Base-by-base conservation (phyloP, 352 stramenopile species). In the Pythium monospermum region DNA sequence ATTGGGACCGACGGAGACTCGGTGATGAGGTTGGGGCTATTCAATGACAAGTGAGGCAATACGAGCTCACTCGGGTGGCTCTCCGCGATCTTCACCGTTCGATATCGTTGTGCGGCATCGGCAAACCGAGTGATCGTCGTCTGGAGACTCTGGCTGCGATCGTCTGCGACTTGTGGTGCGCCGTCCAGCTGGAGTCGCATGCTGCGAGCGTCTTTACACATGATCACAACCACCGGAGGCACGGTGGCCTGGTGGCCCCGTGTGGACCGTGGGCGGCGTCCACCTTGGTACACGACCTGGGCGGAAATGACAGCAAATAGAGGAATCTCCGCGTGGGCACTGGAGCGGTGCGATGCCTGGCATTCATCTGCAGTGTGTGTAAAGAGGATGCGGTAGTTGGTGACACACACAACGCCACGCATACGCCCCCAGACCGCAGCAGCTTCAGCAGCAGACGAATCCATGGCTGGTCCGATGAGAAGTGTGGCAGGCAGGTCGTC, bases 381-480 rank as follows among this genome's bases (percentile, higher is more conserved):
- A 37, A 94, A 91, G 4, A 90, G 58, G 18, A 94, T 70, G 11
- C 83, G 69, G 41, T 86, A 94, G 57, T 90, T 94, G 12, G 83
- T 94, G 40, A 90, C 67, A 2, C 66, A 59, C 2, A 91, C 47
- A 47, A 75, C 64, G 10, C 80, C 83, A 18, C 72, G 74, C 55
- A 89, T 63, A n/a, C 77, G 65, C 1, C 76, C 73, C 81, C 81
- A 91, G 3, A 86, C 56, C 2, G 66, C 56, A 25, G 81, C 71
- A 3, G 63, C 65, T 25, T 91, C 81, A 23, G 45, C 53, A 16
- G 53, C 38, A 0, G 53, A 39, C 10, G 53, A 55, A 50, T 91
- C 80, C 12, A 66, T 77, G 16, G 59, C 65, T 21, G 80, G 72
- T 4, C 80, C 77, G 27, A 87, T 76, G 18, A 91, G 51, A 11